These are phyloP conservation scores for Cucumis hystrix DNA, from an alignment of 306 rosid genomes.

Conservation along the genomic window DNA sequence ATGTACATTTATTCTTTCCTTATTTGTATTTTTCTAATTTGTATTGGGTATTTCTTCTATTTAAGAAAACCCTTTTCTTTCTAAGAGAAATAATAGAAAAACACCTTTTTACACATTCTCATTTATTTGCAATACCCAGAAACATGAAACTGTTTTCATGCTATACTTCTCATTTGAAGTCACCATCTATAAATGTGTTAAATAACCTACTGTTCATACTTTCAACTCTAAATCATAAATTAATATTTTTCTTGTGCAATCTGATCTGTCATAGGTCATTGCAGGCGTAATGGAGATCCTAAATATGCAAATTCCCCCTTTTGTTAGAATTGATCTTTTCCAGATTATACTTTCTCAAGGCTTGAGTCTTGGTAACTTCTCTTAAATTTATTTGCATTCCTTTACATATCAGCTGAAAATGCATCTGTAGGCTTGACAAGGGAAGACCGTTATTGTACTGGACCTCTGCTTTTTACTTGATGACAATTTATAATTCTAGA, in stretches of 20 bases:
- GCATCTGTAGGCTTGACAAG: not conserved
- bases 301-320: slow-evolving; percentile 71
- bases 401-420: not conserved
- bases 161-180: not conserved
- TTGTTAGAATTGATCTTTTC: slow-evolving; percentile 82
- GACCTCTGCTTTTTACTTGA: not conserved
- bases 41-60: too few species aligned
- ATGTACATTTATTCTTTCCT: too few species aligned
- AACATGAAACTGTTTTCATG: not conserved
- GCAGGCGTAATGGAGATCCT: slow-evolving; percentile 73
- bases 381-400: slow-evolving; percentile 12
- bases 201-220: not conserved
- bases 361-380: slow-evolving; percentile 59
- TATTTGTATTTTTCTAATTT: too few species aligned
- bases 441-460: not conserved
- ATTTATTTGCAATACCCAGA: not conserved
- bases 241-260: not conserved
- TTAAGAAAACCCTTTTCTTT: too few species aligned
- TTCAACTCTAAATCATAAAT: not conserved
- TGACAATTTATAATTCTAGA: not conserved
- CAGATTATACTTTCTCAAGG: slow-evolving; percentile 62
- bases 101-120: too few species aligned
- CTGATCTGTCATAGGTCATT: slow-evolving; percentile 49
- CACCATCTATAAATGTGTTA: not conserved
- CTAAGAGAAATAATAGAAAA: too few species aligned